Conservation (phyloP, 345 rosid species). For the Euphorbia pulcherrima region DNA sequence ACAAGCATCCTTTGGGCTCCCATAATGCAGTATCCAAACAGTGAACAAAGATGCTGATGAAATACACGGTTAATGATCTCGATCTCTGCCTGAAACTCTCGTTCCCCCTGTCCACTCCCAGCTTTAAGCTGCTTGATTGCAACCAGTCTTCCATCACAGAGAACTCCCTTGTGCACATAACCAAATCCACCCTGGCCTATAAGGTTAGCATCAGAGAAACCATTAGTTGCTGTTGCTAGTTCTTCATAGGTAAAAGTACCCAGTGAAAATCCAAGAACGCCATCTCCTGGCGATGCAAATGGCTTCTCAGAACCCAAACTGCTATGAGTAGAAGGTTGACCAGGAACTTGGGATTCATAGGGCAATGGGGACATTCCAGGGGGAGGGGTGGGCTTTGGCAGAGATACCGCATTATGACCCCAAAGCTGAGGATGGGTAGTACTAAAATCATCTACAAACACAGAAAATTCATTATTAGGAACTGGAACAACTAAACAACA, state of each 20-base stretch:
- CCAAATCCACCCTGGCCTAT: constrained; percentile 34
- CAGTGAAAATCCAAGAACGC: constrained; percentile 12
- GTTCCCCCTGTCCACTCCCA: constrained; percentile 33
- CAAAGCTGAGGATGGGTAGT: constrained; percentile 27
- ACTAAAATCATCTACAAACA: constrained; percentile 25
- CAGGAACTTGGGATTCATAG: neutral
- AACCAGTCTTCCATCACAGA: constrained; percentile 22
- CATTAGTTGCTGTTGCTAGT: constrained; percentile 19
- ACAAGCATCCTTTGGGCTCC: constrained; percentile 28
- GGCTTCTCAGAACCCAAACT: constrained; percentile 18
- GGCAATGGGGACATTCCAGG: constrained; percentile 18
- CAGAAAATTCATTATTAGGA: neutral
- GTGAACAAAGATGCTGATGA: constrained; percentile 28
- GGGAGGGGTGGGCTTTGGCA: constrained; percentile 35
- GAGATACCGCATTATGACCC: constrained; percentile 28
- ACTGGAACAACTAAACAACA: neutral
- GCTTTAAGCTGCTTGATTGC: constrained; percentile 32
- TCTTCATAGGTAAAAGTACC: constrained; percentile 22
- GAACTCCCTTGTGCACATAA: constrained; percentile 29
- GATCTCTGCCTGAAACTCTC: constrained; percentile 33
- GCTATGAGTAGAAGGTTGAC: constrained; percentile 13
- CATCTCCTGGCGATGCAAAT: constrained; percentile 1
- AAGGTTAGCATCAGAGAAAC: constrained; percentile 21
- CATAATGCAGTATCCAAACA: constrained; percentile 25
- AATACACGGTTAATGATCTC: constrained; percentile 25